Conservation (phyloP, 2,329 filamentous ascomycete species). For the Colletotrichum sp. region DNA sequence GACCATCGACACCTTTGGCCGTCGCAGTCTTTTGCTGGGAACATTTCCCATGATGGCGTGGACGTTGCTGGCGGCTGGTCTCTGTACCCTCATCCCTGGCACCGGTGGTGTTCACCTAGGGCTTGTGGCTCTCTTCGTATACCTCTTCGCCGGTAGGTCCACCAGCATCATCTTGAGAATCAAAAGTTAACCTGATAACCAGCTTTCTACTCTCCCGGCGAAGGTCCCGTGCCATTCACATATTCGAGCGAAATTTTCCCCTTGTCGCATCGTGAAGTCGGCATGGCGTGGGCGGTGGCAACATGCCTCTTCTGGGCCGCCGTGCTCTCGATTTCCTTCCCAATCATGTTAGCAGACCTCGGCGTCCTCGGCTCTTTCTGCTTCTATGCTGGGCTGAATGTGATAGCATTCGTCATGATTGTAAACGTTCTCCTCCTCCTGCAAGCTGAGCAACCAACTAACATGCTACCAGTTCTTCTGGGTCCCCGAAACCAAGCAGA, state of each 20-base stretch:
- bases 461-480: slow-evolving; percentile 45
- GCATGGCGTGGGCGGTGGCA: slow-evolving; percentile 68
- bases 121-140: slow-evolving; percentile 67
- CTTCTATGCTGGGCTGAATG: slow-evolving; percentile 60
- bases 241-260: slow-evolving; percentile 65
- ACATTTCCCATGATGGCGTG: slow-evolving; percentile 72
- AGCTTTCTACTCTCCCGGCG: slow-evolving; percentile 66
- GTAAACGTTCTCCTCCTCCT: not conserved
- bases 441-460: not conserved
- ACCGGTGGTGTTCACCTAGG: slow-evolving; percentile 48
- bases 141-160: slow-evolving; percentile 58
- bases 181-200: not conserved
- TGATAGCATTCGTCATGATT: slow-evolving; percentile 59
- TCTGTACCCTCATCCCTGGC: slow-evolving; percentile 39
- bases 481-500: slow-evolving; percentile 65
- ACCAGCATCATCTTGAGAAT: not conserved
- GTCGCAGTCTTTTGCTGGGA: slow-evolving; percentile 64
- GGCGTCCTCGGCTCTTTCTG: slow-evolving; percentile 44
- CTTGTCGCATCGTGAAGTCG: slow-evolving; percentile 66
- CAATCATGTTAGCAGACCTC: slow-evolving; percentile 46
- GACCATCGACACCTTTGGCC: slow-evolving; percentile 72
- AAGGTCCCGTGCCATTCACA: slow-evolving; percentile 64
- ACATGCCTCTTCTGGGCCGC: slow-evolving; percentile 62
- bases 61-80: slow-evolving; percentile 53
- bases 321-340: slow-evolving; percentile 56